Evolutionary conservation across 805 yeast species (phyloP).

Genomic region (Kurtzmaniella cleridarum): DNA sequence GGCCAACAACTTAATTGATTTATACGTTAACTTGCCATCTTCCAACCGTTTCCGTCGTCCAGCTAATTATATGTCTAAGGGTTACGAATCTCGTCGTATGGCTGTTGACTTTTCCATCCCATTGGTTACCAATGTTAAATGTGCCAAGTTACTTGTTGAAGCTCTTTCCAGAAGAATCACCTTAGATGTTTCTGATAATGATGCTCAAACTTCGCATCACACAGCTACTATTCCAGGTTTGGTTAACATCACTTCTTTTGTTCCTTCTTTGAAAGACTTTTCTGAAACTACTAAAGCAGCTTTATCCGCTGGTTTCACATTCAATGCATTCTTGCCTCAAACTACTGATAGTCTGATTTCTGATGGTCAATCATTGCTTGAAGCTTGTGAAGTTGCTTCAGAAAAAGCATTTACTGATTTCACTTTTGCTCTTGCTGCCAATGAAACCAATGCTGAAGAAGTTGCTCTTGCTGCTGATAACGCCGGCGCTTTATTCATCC

Average conservation of each 20-base stretch:
- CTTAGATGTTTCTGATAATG: conserved; percentile 70
- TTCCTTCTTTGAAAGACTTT: conserved; percentile 66
- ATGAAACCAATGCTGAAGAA: conserved; percentile 58
- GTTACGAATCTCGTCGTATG: conserved; percentile 98
- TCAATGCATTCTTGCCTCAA: conserved; percentile 73
- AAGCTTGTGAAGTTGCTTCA: conserved; percentile 53
- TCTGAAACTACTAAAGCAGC: conserved; percentile 66
- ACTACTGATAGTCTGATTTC: conserved; percentile 52
- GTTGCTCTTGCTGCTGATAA: conserved; percentile 56
- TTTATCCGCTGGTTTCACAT: conserved; percentile 83
- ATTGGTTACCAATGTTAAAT: conserved; percentile 92
- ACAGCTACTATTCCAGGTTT: conserved; percentile 83
- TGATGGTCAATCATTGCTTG: conserved; percentile 60
- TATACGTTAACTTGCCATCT: conserved; percentile 95
- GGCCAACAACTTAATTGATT: conserved; percentile 93
- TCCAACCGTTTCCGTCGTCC: conserved; percentile 98
- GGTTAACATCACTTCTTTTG: conserved; percentile 73
- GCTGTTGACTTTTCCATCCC: conserved; percentile 99
- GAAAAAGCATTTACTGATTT: conserved; percentile 74
- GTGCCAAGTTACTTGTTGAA: conserved; percentile 92
- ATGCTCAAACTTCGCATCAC: conserved; percentile 86
- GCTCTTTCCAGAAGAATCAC: conserved; percentile 72
- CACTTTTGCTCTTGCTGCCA: conserved; percentile 79
- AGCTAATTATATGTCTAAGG: conserved; percentile 94
- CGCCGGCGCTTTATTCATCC: conserved; percentile 78